Base-by-base conservation (phyloP, 371 early-diverging fungal species). In the Dipsacomyces acuminosporus region DNA sequence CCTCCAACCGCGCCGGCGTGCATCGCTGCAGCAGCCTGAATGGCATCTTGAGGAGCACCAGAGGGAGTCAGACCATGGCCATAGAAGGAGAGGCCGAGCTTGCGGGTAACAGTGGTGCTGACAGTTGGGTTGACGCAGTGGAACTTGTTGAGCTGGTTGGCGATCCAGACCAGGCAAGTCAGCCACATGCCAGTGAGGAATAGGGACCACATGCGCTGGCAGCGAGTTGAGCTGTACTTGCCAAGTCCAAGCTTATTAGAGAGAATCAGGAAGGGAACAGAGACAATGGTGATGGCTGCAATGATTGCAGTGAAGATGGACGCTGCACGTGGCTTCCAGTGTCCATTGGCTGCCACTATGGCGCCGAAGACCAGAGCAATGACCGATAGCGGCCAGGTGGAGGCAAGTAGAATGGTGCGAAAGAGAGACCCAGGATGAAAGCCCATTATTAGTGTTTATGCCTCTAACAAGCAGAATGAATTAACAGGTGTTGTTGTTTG, bases 91-190 rank as follows among this genome's bases (percentile, higher is more conserved):
- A 69, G 62, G 14, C 62, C 67, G 38, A 38, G 38, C 41, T 41
- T 38, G 42, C 21, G 41, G 43, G 15, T 44, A 17, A 49, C 8
- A 7, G 21, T 30, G 8, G 42, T 9, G 30, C 42, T 34, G 47
- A 41, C 34, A 17, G 57, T 33, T 30, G 4, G 69, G 19, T 43
- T 51, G 24, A 14, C 44, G 59, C 69, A 69, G 18, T 48, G 49
- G 69, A 69, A 69, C 63, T 69, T 69, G 63, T 69, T 69, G 24
- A 69, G 52, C 52, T 69, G 69, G 1, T 54, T 69, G 23, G 69
- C 69, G 33, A 62, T 54, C 69, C 69, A 69, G 36, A 69, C 69
- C 69, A 58, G 62, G 19, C 63, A 62, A 0, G 63, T 51, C 20
- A 69, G 59, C 69, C 69, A 69, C 45, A 69, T 34, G 3, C 55